Evolutionary conservation across 1,284 basidiomycete species (phyloP), one percentile per base, ranked within the genome.

Genomic region (Trametes versicolor): DNA sequence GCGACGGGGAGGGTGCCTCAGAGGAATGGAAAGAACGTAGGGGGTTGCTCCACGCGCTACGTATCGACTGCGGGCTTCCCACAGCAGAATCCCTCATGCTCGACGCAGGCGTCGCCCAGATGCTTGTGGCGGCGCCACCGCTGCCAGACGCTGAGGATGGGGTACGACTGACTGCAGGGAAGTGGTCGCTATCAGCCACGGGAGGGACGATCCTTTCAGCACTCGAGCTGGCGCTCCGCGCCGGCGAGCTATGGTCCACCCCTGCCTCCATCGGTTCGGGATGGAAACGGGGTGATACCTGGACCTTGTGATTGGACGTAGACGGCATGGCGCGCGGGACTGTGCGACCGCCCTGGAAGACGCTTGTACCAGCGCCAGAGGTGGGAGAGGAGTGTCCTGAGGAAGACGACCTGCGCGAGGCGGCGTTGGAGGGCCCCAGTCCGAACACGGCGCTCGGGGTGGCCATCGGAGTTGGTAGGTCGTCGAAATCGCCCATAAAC

Each of bases 401-500:
- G 56, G 68, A 64, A 19, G 70, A 68, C 15, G 67, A 67, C 25
- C 62, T 62, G 29, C 67, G 63, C 27, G 71, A 71, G 17, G 65
- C 58, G 10, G 58, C 49, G 17, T 66, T 41, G 17, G 66, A 60
- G 60, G 69, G 41, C 36, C 57, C 55, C 17, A 64, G 54, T 49
- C 61, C 66, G 65, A 73, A 60, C 71, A 72, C 63, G 29, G 56
- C 59, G 60, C 68, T 64, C 5, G 70, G 68, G 2, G 70, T 63
- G 39, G 73, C 65, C n/a, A 63, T 61, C 34, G 73, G 69, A n/a
- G 70, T 70, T n/a, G 71, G 74, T 15, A 77, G 70, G 54, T 84
- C 82, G 60, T 88, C 87, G 60, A 87, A 84, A 65, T 90, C 86
- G 25, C 78, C 83, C 64, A 84, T 83, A 66, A 89, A 88, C 1